Evolutionary conservation across 768 basidiomycete genomes (phyloP).

Genomic region (Boletus rufocinnamomeus): DNA sequence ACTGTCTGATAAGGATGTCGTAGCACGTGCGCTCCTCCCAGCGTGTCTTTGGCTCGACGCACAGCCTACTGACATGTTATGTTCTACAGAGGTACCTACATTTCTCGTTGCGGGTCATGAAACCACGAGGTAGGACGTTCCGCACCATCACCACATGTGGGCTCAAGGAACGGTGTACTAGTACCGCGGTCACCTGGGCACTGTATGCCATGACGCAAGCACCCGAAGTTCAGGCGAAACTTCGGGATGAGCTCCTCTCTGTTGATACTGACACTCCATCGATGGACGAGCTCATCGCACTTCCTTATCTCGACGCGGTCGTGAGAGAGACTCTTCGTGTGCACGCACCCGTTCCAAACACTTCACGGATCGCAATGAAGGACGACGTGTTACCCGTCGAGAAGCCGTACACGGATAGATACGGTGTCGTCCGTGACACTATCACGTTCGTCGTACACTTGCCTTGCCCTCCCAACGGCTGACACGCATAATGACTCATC

Average conservation of each 20-base stretch:
- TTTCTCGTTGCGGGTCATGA: conserved; percentile 64
- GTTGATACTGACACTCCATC: conserved; percentile 57
- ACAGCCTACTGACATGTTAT: neutral
- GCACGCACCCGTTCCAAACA: conserved; percentile 50
- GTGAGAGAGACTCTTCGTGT: too few relatives aligned
- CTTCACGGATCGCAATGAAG: conserved; percentile 45
- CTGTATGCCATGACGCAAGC: conserved; percentile 55
- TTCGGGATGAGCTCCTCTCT: too few relatives aligned
- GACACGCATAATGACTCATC: neutral
- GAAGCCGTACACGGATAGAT: conserved; percentile 44
- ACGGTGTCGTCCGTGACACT: conserved; percentile 42
- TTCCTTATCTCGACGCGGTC: conserved; percentile 73
- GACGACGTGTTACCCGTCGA: conserved; percentile 56
- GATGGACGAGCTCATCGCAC: conserved; percentile 66
- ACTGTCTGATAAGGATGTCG: conserved; percentile 63
- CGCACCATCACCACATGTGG: neutral
- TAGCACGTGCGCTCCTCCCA: conserved; percentile 45
- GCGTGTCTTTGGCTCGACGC: neutral
- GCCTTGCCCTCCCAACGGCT: neutral
- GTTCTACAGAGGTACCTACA: conserved; percentile 54
- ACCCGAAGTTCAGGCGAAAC: conserved; percentile 49
- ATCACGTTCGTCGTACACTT: conserved; percentile 37
- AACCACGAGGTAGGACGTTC: conserved; percentile 46
- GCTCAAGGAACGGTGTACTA: neutral
- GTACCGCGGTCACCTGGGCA: conserved; percentile 55